Base-by-base conservation (phyloP, 805 yeast genomes). In the Pichia ethanolica region DNA sequence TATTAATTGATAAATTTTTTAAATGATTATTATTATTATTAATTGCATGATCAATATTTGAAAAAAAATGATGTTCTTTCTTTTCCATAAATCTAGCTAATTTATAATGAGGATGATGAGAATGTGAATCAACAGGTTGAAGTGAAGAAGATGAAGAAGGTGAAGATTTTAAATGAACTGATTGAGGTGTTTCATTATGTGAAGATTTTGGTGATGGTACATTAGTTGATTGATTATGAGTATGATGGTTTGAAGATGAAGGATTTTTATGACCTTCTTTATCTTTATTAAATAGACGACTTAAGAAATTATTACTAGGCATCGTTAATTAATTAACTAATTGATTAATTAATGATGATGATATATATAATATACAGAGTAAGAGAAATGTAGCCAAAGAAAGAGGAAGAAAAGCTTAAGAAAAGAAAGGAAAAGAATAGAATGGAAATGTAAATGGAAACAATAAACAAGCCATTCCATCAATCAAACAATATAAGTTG, bases 41-140 rank as follows among this genome's bases (percentile, higher is more conserved):
- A 27, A 20, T 32, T 35, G 36, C 13, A 7, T 44, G 42, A 12
- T 40, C 43, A 26, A 40, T 25, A 26, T 20, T 7, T 8, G 34
- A 28, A n/a, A 43, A 43, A 34, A 35, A 35, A 20, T 35, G 40
- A 32, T 45, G 33, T 26, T 47, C 50, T n/a, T 48, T 48, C 39
- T 54, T 54, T 37, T 54, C 56, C 32, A 54, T 45, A 36, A 54
- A 54, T 27, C 56, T 47, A 5, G 54, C 48, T n/a, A 54, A 44
- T 27, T 47, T 49, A 13, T 51, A 33, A 40, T 54, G 53, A 14
- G 48, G 56, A 8, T 46, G 11, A 34, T 49, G 49, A 7, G 46
- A 30, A 13, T 49, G 42, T 4, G 56, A 54, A 33, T 54, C 56
- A 14, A 54, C 46, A 2, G 55, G 49, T n/a, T 46, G 50, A 20